Conservation (phyloP, 805 yeast genomes). For the Metschnikowia orientalis region DNA sequence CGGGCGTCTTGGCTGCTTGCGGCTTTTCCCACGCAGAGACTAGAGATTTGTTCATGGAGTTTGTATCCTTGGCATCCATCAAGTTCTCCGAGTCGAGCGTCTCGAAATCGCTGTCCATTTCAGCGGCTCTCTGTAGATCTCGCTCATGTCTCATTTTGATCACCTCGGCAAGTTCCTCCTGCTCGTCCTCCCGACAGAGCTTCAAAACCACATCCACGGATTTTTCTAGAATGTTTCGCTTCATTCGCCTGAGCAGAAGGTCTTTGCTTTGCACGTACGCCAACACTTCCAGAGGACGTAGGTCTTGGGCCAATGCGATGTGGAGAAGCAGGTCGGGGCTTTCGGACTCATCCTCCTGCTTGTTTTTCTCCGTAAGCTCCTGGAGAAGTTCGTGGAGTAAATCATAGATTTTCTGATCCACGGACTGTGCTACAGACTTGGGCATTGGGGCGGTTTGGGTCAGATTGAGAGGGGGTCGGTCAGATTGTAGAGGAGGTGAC, state of each 20-base stretch:
- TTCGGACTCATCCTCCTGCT: slow-evolving; percentile 26
- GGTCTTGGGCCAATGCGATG: slow-evolving; percentile 60
- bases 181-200: slow-evolving; percentile 56
- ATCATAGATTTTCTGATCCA: slow-evolving; percentile 56
- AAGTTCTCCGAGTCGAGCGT: slow-evolving; percentile 42
- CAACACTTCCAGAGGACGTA: slow-evolving; percentile 48
- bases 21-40: slow-evolving; percentile 59
- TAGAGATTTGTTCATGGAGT: slow-evolving; percentile 72
- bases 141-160: slow-evolving; percentile 15
- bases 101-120: slow-evolving; percentile 38
- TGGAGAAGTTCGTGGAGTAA: slow-evolving; percentile 55
- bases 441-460: slow-evolving; percentile 10
- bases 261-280: slow-evolving; percentile 62
- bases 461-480: too few species aligned
- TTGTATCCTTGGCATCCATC: slow-evolving; percentile 57
- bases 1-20: slow-evolving; percentile 4
- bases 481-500: too few species aligned
- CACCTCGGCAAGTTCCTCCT: slow-evolving; percentile 46
- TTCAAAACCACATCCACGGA: slow-evolving; percentile 58
- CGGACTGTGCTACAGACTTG: slow-evolving; percentile 9
- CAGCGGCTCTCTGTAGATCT: slow-evolving; percentile 19
- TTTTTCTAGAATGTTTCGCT: slow-evolving; percentile 57
- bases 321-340: slow-evolving; percentile 34
- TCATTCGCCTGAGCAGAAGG: slow-evolving; percentile 62
- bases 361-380: slow-evolving; percentile 48